phyloP scores from a whole-genome alignment of 305 asterid genomes.

The Striga hermonthica region DNA sequence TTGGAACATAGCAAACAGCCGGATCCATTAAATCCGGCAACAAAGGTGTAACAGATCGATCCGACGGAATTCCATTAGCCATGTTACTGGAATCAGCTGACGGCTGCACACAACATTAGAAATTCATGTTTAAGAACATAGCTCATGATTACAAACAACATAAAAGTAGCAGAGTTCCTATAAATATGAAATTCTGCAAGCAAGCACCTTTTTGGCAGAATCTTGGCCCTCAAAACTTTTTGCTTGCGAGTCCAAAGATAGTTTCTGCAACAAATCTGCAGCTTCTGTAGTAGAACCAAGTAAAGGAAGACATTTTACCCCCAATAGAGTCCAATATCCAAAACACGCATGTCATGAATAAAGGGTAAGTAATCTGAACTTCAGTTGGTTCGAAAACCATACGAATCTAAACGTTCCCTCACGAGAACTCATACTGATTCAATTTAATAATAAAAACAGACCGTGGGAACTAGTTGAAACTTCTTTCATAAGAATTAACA shows the following conservation, averaged over 20 bases:
- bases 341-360: neutral
- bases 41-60: slow-evolving; percentile 49
- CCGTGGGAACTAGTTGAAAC: neutral
- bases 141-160: too few species aligned
- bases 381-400: neutral
- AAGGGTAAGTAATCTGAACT: neutral
- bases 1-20: slow-evolving; percentile 41
- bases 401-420: neutral
- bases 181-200: too few species aligned
- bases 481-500: neutral
- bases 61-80: slow-evolving; percentile 44
- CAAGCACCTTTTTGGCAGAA: slow-evolving; percentile 47
- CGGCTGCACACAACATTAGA: slow-evolving; percentile 34
- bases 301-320: slow-evolving; percentile 40
- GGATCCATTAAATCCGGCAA: slow-evolving; percentile 57
- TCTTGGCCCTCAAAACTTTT: slow-evolving; percentile 51
- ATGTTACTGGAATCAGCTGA: slow-evolving; percentile 41
- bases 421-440: neutral
- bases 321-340: neutral
- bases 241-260: slow-evolving; percentile 54
- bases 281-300: slow-evolving; percentile 44
- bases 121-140: too few species aligned
- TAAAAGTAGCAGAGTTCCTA: too few species aligned
- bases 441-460: neutral
- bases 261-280: slow-evolving; percentile 58